Evolutionary conservation across 257 asterid genomes (phyloP), one percentile per base, ranked within the genome.

Genomic region (Leptodermis oblonga): DNA sequence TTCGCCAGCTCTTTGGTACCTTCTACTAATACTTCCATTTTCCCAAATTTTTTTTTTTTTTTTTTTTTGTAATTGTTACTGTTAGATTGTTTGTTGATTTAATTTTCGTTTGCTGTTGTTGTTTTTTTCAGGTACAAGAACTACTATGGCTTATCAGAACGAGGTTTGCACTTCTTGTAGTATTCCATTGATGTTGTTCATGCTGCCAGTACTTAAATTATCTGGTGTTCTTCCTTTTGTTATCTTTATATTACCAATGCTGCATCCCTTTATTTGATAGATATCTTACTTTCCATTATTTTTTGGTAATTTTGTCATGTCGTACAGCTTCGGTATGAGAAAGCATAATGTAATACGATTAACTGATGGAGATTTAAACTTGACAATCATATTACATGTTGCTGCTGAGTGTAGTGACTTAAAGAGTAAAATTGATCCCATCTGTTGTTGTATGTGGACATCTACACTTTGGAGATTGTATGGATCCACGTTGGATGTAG

Each of bases 1-100:
- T 94, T 80, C 97, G 99, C 77, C 99, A 94, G 76, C 92, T 94
- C 73, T 94, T 91, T 65, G 99, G 97, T 93, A 62, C 63, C 51
- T 55, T 2, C 43, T 1, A 9, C 13, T 52, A 6, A 36, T 23
- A 37, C 5, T 42, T 60, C 13, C 7, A 10, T 28, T 13, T 26
- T 13, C 18, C 14, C 13, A 52, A 26, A 52, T 52, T 52, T 52
- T 18, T 45, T 25, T 34, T 2, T 20, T 37, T 25, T 36, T 15
- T 3, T 54, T 37, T 31, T 18, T 65, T 45, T 23, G 11, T 7
- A 2, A 39, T 60, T 46, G 7, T 31, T 7, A 15, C 28, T 66
- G 48, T 22, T 12, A 4, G 61, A 62, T 25, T 14, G 7, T 48
- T 67, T 10, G 48, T 52, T 60, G 23, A 25, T 49, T 70, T 62